Percentiles rank a stretch among this genome's conserved stretches.
Evolutionary conservation across 1,284 basidiomycete species (phyloP).

Genomic region (Neolentinus lepideus): DNA sequence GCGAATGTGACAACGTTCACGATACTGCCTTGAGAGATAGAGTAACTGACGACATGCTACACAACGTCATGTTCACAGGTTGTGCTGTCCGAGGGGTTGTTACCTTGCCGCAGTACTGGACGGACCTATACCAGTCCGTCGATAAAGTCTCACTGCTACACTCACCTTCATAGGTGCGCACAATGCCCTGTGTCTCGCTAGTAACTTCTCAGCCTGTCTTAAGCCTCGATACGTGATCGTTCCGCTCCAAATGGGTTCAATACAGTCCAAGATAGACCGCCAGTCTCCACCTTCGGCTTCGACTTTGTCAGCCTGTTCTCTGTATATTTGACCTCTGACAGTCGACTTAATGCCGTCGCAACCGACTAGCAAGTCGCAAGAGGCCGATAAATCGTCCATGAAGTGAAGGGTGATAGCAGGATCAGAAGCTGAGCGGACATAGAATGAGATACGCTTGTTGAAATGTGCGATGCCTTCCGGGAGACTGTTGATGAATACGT

Average conservation of each 20-base stretch:
- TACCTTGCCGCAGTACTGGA: conserved; percentile 25
- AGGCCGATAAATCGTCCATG: conserved; percentile 27
- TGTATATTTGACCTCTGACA: conserved; percentile 31
- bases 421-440: conserved; percentile 15
- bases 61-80: conserved; percentile 12
- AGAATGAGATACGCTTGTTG: conserved; percentile 30
- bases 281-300: neutral
- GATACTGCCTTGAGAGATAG: conserved; percentile 21
- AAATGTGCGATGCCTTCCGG: conserved; percentile 34
- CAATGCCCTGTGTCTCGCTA: conserved; percentile 16
- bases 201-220: conserved; percentile 22
- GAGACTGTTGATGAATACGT: conserved; percentile 33
- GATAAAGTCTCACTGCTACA: neutral
- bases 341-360: conserved; percentile 45
- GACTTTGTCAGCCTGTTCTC: conserved; percentile 10
- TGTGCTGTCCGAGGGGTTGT: too few species aligned
- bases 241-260: conserved; percentile 30
- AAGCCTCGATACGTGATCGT: conserved; percentile 27
- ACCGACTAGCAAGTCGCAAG: conserved; percentile 39
- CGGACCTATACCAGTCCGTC: neutral
- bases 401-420: conserved; percentile 22
- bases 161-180: conserved; percentile 23
- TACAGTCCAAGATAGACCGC: conserved; percentile 10
- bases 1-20: conserved; percentile 25
- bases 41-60: conserved; percentile 26